Evolutionary conservation across 2,329 filamentous ascomycete genomes (phyloP), one percentile per base, ranked within the genome.

Genomic region (Ceratocystiopsis sp.): DNA sequence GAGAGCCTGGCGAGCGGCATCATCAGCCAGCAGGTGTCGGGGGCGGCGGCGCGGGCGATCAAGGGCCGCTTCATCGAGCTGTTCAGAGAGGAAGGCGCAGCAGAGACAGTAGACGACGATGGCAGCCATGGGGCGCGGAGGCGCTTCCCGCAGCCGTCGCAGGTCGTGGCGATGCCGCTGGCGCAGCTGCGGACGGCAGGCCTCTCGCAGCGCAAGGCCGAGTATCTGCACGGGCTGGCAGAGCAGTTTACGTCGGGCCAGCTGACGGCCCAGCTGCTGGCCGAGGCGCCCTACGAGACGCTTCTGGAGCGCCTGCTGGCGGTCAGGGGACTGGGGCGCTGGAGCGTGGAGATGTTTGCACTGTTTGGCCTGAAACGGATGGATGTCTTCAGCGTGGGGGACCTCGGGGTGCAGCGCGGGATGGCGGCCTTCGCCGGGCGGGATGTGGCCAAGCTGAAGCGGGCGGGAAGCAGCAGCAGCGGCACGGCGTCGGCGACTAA

Each of bases 261-360:
- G 53, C 65, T 96, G 42, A 81, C 73, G 38, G 79, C 84, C 12
- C 63, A 72, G 49, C 78, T 91, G 68, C 71, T 96, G 17, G 73
- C 83, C 42, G 73, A 75, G 34, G 85, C 84, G 2, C 73, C 76
- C 6, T 91, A 98, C 57, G 87, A 93, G 41, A 83, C 93, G 51
- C 71, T 98, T 9, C 68, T 95, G 49, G 74, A 82, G 59, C 80
- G 73, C 57, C 67, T 98, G 40, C 84, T 82, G 40, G 83, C 86
- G 1, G 86, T 98, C 6, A 71, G 89, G 11, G 91, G 91, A 0
- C 63, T 96, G 41, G 91, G 91, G 0, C 71, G 70, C 43, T 96
- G 91, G 91, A 87, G 80, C 40, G 86, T 93, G 14, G 87, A 95
- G 66, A 96, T 98, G 91, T 98, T 98, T 66, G 84, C 87, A 41